Conservation (phyloP, 106 monocot species). For the Narthecium ossifragum region DNA sequence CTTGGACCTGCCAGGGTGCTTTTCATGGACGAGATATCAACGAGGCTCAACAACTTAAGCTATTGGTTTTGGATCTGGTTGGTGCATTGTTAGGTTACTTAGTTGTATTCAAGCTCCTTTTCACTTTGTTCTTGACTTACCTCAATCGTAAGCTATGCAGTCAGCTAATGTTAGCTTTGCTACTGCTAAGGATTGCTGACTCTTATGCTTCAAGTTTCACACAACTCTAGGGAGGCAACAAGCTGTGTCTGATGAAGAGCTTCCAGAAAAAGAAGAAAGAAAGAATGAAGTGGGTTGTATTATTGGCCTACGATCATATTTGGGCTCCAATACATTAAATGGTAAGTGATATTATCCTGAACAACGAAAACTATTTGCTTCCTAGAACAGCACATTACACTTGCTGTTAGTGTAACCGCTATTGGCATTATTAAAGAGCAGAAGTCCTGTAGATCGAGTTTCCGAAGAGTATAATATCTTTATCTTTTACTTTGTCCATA, state of each 20-base stretch:
- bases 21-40: slow-evolving; percentile 99
- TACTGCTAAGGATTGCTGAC: neutral
- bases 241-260: slow-evolving; percentile 71
- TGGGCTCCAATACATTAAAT: slow-evolving; percentile 30
- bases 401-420: too few species aligned
- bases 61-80: slow-evolving; percentile 95
- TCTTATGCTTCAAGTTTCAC: slow-evolving; percentile 1
- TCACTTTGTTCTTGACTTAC: slow-evolving; percentile 68
- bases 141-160: slow-evolving; percentile 71
- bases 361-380: too few species aligned
- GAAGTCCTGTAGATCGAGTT: too few species aligned
- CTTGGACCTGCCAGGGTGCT: slow-evolving; percentile 87
- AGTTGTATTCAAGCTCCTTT: slow-evolving; percentile 72
- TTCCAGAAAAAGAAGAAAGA: slow-evolving; percentile 34
- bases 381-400: too few species aligned
- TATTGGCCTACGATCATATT: slow-evolving; percentile 60
- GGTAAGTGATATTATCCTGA: slow-evolving; percentile 31
- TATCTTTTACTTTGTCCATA: too few species aligned
- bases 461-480: too few species aligned
- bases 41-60: slow-evolving; percentile 88
- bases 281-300: slow-evolving; percentile 31
- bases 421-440: too few species aligned
- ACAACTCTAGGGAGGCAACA: slow-evolving; percentile 76
- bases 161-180: neutral
- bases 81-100: slow-evolving; percentile 82